A percentile compares a stretch with the other conserved stretches of the same genome.
Conservation (phyloP, 495 filamentous ascomycete genomes). For the Tuber magnatum region DNA sequence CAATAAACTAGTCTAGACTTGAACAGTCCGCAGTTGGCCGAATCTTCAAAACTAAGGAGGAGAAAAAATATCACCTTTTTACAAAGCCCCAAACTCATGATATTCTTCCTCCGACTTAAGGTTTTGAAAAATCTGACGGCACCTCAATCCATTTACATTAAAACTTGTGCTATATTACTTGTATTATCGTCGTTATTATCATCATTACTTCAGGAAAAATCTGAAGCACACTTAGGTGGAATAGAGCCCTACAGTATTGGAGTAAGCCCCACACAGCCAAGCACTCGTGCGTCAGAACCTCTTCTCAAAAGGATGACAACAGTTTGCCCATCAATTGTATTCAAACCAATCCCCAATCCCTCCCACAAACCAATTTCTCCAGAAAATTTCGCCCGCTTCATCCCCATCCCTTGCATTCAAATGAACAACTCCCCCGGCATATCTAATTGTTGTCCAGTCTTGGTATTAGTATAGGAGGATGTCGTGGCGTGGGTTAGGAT, state of each 20-base stretch:
- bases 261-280: background rate
- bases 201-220: background rate
- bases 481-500: slow-evolving; percentile 3
- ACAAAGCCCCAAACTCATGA: background rate
- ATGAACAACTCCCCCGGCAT: background rate
- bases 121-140: background rate
- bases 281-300: background rate
- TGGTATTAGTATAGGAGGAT: background rate
- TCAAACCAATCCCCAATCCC: background rate
- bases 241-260: background rate
- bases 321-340: background rate
- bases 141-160: background rate
- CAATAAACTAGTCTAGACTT: background rate
- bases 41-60: background rate
- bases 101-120: background rate
- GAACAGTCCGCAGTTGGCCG: background rate
- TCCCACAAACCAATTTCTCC: background rate
- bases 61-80: background rate
- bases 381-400: background rate
- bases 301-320: background rate
- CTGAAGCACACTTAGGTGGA: background rate
- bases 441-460: background rate
- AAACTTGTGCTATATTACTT: background rate
- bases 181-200: background rate
- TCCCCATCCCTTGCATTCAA: background rate